Evolutionary conservation across 2,329 filamentous ascomycete species (phyloP), one percentile per base, ranked within the genome.

Genomic region (Didymella exigua): DNA sequence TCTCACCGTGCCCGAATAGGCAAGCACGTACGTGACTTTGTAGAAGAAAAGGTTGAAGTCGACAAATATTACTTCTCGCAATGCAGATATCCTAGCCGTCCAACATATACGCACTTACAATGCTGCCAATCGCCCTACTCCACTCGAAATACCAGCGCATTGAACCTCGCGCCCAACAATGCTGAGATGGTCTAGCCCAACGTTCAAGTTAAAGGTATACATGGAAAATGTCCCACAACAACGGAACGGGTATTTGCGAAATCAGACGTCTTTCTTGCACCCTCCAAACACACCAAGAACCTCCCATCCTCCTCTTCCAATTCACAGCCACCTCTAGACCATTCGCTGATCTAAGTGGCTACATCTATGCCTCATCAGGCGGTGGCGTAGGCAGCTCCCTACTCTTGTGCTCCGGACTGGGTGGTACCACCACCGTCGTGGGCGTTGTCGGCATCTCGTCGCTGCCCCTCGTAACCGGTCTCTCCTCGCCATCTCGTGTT

Each of bases 391-490:
- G 68, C 41, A 73, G 51, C 18, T 69, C 66, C 45, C 61, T 65
- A 4, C 56, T 56, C 59, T 67, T 69, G 23, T 51, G 42, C 54
- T 72, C 70, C 2, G 74, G 74, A 58, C 72, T 75, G 14, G 74
- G 74, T 26, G 74, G 74, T 59, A 67, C 67, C 2, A 76, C 70
- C 18, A 76, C 66, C 1, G 72, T 76, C 8, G 71, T 68, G 0
- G 73, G 73, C 10, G 72, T 75, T 2, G 23, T 38, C 11, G 48
- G 30, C 40, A 58, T 47, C 18, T 56, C 56, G 42, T 62, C 43
- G 7, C 53, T 38, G 46, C 60, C 47, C 55, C 66, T 38, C 10
- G 51, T 42, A 13, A 33, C 16, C 31, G 55, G 36, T 56, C 49
- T 26, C 30, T 60, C 45, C 31, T 56, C 60, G n/a, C 55, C 48